Evolutionary conservation across 768 basidiomycete species (phyloP), one percentile per base, ranked within the genome.

Genomic region (Nidula microcarpa): DNA sequence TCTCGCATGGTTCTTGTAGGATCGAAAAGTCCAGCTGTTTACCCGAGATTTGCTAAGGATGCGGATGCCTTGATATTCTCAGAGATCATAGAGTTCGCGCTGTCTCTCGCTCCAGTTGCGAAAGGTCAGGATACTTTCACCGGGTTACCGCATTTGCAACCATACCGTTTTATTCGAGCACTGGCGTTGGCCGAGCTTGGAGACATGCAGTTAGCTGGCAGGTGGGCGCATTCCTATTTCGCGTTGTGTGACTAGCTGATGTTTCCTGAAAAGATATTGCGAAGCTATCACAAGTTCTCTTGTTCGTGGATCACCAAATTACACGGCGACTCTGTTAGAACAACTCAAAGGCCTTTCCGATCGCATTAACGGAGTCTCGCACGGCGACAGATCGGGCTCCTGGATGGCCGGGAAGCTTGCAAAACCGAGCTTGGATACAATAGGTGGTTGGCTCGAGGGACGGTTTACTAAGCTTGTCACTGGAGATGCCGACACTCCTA

Each of bases 391-490:
- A 68, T 74, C 81, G 2, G 80, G 79, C 9, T 92, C 91, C 0
- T 97, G 94, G 94, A 92, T 94, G 52, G 77, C 83, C 10, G 79
- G 83, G n/a, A 94, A 92, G 65, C 76, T 95, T 57, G 79, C 85
- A 35, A 94, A 95, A 61, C 94, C 97, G 2, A 96, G 91, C 55
- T 77, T 98, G 45, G 94, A 98, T 65, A 87, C 86, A 34, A 84
- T 98, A 47, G 90, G 94, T 30, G 87, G 85, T 43, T 98, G 94
- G 88, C 77, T 98, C 23, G 96, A 94, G 69, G 89, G 91, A 10
- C 83, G 89, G 14, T 83, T 99, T 63, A 93, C 93, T 13, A 95
- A 95, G 64, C 86, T 99, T 60, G 94, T 99, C 55, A 91, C 95
- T 7, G 97, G 96, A 2, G 94, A 97, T 49, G 81, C 76, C n/a